Conservation (phyloP, 345 rosid genomes). For the Ricinus communis region DNA sequence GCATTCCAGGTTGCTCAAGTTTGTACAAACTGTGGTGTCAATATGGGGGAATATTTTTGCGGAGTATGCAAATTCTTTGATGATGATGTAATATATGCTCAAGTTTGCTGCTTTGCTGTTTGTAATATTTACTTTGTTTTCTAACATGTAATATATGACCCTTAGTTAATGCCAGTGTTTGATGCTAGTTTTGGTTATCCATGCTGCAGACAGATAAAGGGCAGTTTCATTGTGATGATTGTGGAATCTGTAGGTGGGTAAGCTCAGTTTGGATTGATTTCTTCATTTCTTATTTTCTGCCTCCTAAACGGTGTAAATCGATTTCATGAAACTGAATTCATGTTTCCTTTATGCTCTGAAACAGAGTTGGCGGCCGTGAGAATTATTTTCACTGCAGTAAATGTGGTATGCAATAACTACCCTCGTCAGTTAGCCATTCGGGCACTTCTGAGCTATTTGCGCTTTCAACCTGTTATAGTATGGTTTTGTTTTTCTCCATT, state of each 20-base stretch:
- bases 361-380: conserved; percentile 86
- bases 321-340: not conserved
- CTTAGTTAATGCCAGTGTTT: conserved; percentile 4
- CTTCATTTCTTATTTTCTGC: not conserved
- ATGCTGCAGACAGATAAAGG: conserved; percentile 58
- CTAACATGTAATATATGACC: conserved; percentile 4
- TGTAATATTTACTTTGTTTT: not conserved
- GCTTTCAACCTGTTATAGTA: not conserved
- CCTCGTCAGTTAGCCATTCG: conserved; percentile 5
- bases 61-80: conserved; percentile 88
- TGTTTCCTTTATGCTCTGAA: conserved; percentile 9
- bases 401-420: conserved; percentile 61
- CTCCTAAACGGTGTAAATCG: too few relatives aligned
- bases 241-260: conserved; percentile 94
- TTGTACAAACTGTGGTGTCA: conserved; percentile 96
- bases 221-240: conserved; percentile 92
- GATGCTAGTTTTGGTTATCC: too few relatives aligned
- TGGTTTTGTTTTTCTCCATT: too few relatives aligned
- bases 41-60: conserved; percentile 96
- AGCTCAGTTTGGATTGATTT: conserved; percentile 3
- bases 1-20: conserved; percentile 59
- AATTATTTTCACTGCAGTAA: conserved; percentile 88
- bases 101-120: too few relatives aligned
- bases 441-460: too few relatives aligned
- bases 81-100: conserved; percentile 89